These are phyloP conservation scores for Colletotrichum horii DNA, from an alignment of 2,329 filamentous ascomycete genomes.

Conservation along the genomic window DNA sequence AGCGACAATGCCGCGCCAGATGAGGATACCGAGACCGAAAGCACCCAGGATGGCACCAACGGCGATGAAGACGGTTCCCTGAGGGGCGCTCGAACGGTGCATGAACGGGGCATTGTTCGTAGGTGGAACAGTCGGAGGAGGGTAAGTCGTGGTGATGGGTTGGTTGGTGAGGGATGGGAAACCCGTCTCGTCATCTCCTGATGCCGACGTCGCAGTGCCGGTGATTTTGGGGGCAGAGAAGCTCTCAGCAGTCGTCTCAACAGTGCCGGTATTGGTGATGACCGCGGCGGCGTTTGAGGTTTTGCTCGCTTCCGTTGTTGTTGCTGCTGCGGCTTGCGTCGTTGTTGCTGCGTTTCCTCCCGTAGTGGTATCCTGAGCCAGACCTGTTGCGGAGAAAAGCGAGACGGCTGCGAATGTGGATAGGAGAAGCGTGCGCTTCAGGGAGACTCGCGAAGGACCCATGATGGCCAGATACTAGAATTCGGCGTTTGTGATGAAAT, in stretches of 20 bases:
- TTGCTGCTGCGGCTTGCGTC: slow-evolving; percentile 8
- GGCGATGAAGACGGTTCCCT: slow-evolving; percentile 95
- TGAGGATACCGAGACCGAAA: slow-evolving; percentile 79
- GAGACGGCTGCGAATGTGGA: slow-evolving; percentile 72
- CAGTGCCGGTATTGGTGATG: slow-evolving; percentile 26
- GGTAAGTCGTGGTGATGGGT: slow-evolving; percentile 60
- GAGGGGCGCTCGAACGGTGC: slow-evolving; percentile 82
- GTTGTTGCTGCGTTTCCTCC: background rate
- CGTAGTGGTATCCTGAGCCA: slow-evolving; percentile 34
- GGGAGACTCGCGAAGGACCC: slow-evolving; percentile 7
- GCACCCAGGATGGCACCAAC: slow-evolving; percentile 89
- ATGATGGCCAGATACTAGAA: background rate
- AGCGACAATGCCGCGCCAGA: slow-evolving; percentile 87
- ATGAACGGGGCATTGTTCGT: slow-evolving; percentile 89
- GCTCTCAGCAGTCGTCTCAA: slow-evolving; percentile 18
- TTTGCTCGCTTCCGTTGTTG: slow-evolving; percentile 12
- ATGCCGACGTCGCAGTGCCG: slow-evolving; percentile 20
- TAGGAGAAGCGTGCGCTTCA: slow-evolving; percentile 65
- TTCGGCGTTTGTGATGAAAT: background rate
- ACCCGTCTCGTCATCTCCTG: slow-evolving; percentile 30
- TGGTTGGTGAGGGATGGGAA: slow-evolving; percentile 48
- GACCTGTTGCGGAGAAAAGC: slow-evolving; percentile 33
- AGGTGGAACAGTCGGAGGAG: slow-evolving; percentile 78
- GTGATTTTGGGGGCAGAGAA: slow-evolving; percentile 24
- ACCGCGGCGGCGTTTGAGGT: slow-evolving; percentile 17